Conservation (phyloP, 2,329 filamentous ascomycete species). For the Stemphylium vesicarium region DNA sequence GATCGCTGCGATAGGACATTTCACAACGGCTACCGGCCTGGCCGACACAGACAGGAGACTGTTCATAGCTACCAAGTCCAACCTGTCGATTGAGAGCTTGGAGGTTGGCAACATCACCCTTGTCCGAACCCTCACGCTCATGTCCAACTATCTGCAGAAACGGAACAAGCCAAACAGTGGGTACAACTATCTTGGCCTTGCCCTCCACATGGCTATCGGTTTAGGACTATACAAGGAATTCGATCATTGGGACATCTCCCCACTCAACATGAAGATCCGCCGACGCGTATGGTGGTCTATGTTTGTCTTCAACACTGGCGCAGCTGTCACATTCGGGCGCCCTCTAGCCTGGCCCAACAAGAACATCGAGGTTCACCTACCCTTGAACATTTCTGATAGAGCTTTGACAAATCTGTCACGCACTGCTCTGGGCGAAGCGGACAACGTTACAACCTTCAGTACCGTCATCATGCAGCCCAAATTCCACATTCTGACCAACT, state of each 20-base stretch:
- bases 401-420: conserved; percentile 43
- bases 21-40: neutral
- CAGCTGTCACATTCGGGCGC: conserved; percentile 58
- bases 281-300: conserved; percentile 47
- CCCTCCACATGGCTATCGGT: conserved; percentile 58
- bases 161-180: conserved; percentile 59
- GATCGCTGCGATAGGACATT: neutral
- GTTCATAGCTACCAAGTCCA: conserved; percentile 46
- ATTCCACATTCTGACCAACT: conserved; percentile 55
- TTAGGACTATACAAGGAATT: conserved; percentile 60
- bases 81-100: conserved; percentile 55
- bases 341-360: conserved; percentile 41
- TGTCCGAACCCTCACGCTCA: conserved; percentile 55
- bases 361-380: conserved; percentile 17
- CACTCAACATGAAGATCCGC: conserved; percentile 46
- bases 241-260: conserved; percentile 54
- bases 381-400: conserved; percentile 11
- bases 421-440: conserved; percentile 10
- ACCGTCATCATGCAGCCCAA: conserved; percentile 53
- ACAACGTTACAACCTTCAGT: conserved; percentile 52
- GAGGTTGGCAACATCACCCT: conserved; percentile 58
- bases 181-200: conserved; percentile 58
- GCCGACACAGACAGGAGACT: neutral
- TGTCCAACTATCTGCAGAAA: conserved; percentile 57
- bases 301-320: conserved; percentile 58